These are phyloP conservation scores for Solanum chacoense DNA, from an alignment of 305 asterid genomes.

Conservation along the genomic window DNA sequence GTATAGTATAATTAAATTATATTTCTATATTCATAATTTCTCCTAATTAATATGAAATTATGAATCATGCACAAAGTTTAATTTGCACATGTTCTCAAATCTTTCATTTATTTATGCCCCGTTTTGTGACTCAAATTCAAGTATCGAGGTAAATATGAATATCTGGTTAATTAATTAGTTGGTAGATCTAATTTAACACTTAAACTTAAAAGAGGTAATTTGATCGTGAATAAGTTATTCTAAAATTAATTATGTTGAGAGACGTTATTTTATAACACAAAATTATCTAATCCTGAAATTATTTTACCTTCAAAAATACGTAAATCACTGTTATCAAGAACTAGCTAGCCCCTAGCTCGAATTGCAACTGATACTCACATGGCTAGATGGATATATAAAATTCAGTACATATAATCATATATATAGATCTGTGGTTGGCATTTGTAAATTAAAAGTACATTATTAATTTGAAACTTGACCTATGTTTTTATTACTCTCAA, in stretches of 20 bases:
- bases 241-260: too few species aligned
- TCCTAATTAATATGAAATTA: not conserved
- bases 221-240: too few species aligned
- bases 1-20: not conserved
- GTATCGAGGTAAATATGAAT: not conserved
- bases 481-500: not conserved
- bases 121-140: not conserved
- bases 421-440: not conserved
- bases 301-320: not conserved
- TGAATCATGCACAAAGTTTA: not conserved
- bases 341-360: not conserved
- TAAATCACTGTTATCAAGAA: not conserved
- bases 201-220: not conserved
- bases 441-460: not conserved
- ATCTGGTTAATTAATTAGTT: not conserved
- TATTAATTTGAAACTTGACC: not conserved
- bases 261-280: too few species aligned
- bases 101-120: not conserved
- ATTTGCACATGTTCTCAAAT: not conserved
- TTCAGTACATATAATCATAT: not conserved
- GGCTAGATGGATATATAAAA: not conserved
- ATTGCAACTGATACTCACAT: not conserved
- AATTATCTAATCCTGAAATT: too few species aligned
- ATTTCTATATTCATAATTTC: not conserved
- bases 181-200: not conserved